phyloP scores from a whole-genome alignment of 768 basidiomycete species.

The Gloeopeniophorella convolvens region DNA sequence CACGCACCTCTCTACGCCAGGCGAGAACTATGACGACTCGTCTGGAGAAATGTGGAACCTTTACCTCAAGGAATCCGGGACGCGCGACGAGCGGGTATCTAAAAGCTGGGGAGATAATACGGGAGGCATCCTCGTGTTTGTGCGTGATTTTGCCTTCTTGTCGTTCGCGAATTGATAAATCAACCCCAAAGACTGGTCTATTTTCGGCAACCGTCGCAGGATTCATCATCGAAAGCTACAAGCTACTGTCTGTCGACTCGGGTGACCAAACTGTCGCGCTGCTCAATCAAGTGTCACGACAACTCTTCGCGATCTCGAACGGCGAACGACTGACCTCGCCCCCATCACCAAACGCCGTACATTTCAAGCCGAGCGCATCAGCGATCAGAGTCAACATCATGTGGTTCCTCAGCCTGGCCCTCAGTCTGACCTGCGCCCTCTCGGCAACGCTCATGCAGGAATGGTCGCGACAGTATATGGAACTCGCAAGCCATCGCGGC shows the following conservation, averaged over 20 bases:
- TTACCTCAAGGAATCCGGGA: slow-evolving; percentile 1
- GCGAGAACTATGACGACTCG: background rate
- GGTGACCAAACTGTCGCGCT: background rate
- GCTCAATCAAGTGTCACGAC: background rate
- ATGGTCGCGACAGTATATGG: background rate
- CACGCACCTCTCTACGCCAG: no score
- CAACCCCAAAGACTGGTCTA: background rate
- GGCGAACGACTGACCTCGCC: background rate
- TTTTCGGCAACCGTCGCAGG: slow-evolving; percentile 3
- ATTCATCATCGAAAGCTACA: background rate
- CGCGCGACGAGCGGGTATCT: background rate
- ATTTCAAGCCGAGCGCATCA: background rate
- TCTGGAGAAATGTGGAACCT: slow-evolving; percentile 4
- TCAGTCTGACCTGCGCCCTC: slow-evolving; percentile 2
- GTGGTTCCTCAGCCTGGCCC: slow-evolving; percentile 1
- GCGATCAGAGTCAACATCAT: background rate
- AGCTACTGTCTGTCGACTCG: background rate
- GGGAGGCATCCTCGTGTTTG: slow-evolving; percentile 1
- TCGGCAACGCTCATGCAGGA: background rate
- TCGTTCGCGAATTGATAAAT: background rate
- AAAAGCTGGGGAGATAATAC: background rate
- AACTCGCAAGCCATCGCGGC: background rate
- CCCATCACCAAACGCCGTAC: background rate
- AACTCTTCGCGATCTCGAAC: background rate
- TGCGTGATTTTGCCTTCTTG: background rate